Evolutionary conservation across 2,329 filamentous ascomycete species (phyloP), one percentile per base, ranked within the genome.

Genomic region (Penicillium expansum): DNA sequence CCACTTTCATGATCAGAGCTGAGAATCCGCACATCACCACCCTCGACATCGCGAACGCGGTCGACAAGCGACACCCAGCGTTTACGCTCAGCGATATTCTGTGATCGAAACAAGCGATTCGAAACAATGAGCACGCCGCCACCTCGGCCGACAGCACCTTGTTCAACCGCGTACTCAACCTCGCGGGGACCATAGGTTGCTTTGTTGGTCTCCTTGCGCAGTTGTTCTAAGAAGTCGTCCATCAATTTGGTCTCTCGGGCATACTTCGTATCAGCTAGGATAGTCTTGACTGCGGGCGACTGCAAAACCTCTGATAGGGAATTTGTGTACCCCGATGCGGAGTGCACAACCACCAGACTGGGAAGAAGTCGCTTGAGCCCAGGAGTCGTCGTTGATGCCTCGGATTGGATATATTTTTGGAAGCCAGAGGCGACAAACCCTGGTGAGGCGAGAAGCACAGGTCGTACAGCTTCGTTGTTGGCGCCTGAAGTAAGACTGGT

Each of bases 1-100:
- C 94, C 94, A 72, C 92, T 97, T 78, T 97, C 93, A 73, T 97
- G 93, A 69, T 95, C 89, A 67, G 90, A 92, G 73, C 93, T 97
- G 29, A 97, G 76, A n/a, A 97, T 85, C 52, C 90, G 82, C 0
- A 91, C 90, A 63, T 97, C 92, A 1, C 93, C 94, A 5, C 93
- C 94, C 62, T 91, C 87, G 3, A 80, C 77, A 52, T 86, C 86
- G 62, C 87, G 86, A n/a, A 97, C 93, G 60, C 87, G 87, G 72
- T 97, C 93, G 4, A 97, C 92, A 44, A 97, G 80, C 9, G 79
- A 79, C 1, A 97, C 93, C 81, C 92, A 97, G 61, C 86, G 84
- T 71, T 87, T 90, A 64, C 94, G 82, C 57, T 86, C 87, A 0
- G 80, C 82, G 6, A 97, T 82, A 56, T 95, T 87, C 67, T 93